Evolutionary conservation across 2,329 filamentous ascomycete genomes (phyloP).

Genomic region (Sporothrix brunneoviolacea): DNA sequence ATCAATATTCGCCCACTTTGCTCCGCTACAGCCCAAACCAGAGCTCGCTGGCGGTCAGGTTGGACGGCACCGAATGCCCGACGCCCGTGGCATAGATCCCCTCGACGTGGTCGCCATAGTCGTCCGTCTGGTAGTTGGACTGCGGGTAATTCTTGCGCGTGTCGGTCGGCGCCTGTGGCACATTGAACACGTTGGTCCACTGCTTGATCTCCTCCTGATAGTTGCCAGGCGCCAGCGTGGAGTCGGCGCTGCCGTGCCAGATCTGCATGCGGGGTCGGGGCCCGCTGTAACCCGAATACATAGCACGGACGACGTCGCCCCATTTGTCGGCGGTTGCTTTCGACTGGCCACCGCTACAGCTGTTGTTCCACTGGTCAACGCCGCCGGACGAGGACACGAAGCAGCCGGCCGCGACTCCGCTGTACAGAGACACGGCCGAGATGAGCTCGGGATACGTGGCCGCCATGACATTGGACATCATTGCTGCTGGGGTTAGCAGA

Average conservation of each 20-base stretch:
- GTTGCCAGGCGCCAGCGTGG: conserved; percentile 44
- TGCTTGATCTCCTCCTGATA: conserved; percentile 52
- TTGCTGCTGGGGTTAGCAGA: conserved; percentile 25
- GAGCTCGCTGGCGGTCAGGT: conserved; percentile 24
- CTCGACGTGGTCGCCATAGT: conserved; percentile 32
- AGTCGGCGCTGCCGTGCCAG: conserved; percentile 49
- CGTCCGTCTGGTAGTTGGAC: conserved; percentile 32
- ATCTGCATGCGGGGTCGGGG: conserved; percentile 51
- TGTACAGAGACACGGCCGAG: conserved; percentile 31
- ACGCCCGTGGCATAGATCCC: conserved; percentile 27
- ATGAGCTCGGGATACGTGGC: conserved; percentile 39
- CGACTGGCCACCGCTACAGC: conserved; percentile 40
- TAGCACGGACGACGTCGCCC: conserved; percentile 38
- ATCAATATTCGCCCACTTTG: conserved; percentile 10
- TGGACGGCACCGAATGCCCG: conserved; percentile 23
- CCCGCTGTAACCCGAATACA: conserved; percentile 33
- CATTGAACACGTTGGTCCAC: conserved; percentile 46
- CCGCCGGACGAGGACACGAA: conserved; percentile 32
- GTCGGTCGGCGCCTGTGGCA: conserved; percentile 26
- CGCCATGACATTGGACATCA: conserved; percentile 36
- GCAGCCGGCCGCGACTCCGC: conserved; percentile 37
- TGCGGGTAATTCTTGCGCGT: conserved; percentile 29
- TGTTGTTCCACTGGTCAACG: conserved; percentile 44
- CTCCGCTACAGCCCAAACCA: conserved; percentile 30
- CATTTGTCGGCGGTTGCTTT: conserved; percentile 38